Conservation (phyloP, 139 green algal species). For the Chlorella sorokiniana region DNA sequence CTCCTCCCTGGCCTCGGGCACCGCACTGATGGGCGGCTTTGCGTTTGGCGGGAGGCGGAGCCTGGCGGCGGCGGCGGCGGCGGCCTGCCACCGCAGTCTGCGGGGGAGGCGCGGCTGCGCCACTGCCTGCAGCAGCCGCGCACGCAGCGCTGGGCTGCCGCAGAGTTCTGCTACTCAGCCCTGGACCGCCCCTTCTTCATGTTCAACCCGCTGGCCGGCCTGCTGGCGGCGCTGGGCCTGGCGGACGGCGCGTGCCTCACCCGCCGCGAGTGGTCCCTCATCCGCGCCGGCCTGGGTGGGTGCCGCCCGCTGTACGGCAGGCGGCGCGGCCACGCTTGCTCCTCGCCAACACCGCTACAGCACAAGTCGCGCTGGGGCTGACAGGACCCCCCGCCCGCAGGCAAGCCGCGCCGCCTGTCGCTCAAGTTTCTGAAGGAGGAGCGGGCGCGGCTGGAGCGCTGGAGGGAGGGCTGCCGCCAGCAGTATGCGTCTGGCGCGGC, state of each 20-base stretch:
- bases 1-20: slow-evolving; percentile 11
- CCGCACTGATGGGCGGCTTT: slow-evolving; percentile 15
- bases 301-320: no score
- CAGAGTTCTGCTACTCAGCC: slow-evolving; percentile 75
- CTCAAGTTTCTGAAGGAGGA: slow-evolving; percentile 70
- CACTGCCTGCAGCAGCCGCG: slow-evolving; percentile 54
- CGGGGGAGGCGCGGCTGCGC: slow-evolving; percentile 58
- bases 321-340: background rate
- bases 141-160: slow-evolving; percentile 26
- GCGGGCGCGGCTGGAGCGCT: slow-evolving; percentile 41
- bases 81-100: background rate
- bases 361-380: slow-evolving; percentile 6
- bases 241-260: slow-evolving; percentile 38
- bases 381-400: slow-evolving; percentile 37
- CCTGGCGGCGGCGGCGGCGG: background rate
- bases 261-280: slow-evolving; percentile 60
- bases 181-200: slow-evolving; percentile 79
- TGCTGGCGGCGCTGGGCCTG: slow-evolving; percentile 46
- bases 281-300: slow-evolving; percentile 52
- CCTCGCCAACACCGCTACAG: background rate
- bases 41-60: background rate
- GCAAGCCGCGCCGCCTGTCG: slow-evolving; percentile 72
- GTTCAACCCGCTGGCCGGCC: slow-evolving; percentile 58
- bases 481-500: slow-evolving; percentile 49
- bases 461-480: slow-evolving; percentile 55